Conservation (phyloP, 257 asterid genomes). For the Cynanchum wilfordii region DNA sequence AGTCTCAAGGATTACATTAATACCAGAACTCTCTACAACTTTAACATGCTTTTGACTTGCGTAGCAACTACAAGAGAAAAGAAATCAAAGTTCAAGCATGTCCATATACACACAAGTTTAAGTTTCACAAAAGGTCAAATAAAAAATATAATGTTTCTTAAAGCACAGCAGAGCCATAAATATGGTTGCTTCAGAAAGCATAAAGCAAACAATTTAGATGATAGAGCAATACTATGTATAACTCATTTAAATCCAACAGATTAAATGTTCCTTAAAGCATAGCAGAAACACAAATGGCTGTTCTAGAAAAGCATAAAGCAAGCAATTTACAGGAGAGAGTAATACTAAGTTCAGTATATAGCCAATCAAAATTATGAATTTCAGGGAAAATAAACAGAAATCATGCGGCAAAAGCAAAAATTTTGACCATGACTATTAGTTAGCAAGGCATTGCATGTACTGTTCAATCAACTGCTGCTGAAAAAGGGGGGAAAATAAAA, state of each 20-base stretch:
- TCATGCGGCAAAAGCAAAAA: not conserved
- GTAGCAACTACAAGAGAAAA: not conserved
- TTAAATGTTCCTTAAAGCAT: not conserved
- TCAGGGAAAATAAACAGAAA: not conserved
- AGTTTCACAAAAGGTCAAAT: not conserved
- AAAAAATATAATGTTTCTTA: not conserved
- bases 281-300: not conserved
- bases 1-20: not conserved
- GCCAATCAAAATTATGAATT: not conserved
- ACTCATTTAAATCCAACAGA: not conserved
- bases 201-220: not conserved
- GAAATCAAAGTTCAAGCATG: constrained; percentile 5
- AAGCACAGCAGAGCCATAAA: constrained; percentile 5
- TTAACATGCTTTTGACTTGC: not conserved
- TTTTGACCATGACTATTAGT: not conserved
- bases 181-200: constrained; percentile 7
- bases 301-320: not conserved
- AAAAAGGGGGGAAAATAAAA: not conserved
- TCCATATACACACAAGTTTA: not conserved
- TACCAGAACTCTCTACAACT: not conserved
- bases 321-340: not conserved
- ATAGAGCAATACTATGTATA: not conserved
- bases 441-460: not conserved
- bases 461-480: not conserved
- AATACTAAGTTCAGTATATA: not conserved